Conservation (phyloP, 441 rosid genomes). For the Hura crepitans region DNA sequence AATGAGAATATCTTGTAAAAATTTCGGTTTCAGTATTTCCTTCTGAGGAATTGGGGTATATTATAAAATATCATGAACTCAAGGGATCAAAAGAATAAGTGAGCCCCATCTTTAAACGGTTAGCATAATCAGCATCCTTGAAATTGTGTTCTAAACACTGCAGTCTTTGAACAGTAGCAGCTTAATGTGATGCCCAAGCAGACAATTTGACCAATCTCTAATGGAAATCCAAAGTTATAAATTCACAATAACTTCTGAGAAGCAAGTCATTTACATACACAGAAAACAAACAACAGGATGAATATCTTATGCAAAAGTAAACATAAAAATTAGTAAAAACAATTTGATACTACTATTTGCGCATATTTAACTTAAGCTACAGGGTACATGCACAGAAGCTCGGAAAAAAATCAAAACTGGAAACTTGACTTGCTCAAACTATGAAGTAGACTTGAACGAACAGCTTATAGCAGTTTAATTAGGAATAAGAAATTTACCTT, state of each 20-base stretch:
- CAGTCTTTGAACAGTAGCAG: not conserved
- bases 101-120: not conserved
- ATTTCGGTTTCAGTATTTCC: not conserved
- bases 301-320: not conserved
- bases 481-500: constrained; percentile 47
- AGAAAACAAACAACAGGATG: not conserved
- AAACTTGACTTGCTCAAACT: not conserved
- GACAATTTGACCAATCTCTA: not conserved
- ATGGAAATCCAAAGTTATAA: not conserved
- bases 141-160: not conserved
- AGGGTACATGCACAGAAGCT: not conserved
- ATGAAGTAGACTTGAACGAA: constrained; percentile 10
- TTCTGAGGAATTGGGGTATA: not conserved
- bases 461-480: not conserved
- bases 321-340: not conserved
- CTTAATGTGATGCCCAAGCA: not conserved
- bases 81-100: not conserved
- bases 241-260: not conserved
- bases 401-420: not conserved
- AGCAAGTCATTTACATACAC: not conserved
- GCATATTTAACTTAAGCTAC: not conserved
- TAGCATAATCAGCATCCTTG: not conserved
- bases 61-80: not conserved
- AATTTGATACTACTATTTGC: not conserved
- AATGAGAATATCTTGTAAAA: too few species aligned